Conservation (phyloP, 75 land plant genomes). For the Picea sitchensis region DNA sequence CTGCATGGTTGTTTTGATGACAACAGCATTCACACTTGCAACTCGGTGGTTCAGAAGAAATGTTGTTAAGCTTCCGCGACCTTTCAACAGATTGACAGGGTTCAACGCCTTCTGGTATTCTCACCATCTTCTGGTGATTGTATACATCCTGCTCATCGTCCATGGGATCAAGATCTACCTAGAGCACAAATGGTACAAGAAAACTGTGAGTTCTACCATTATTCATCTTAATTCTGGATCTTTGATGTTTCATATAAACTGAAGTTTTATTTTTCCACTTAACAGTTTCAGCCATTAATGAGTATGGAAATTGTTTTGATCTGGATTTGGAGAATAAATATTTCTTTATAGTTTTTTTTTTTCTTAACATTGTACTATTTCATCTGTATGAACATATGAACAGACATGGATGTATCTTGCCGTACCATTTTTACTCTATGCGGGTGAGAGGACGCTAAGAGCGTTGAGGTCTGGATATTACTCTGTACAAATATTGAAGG, state of each 20-base stretch:
- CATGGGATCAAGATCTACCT: slow-evolving; percentile 75
- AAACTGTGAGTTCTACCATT: slow-evolving; percentile 50
- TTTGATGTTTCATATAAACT: no score
- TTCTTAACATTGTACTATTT: no score
- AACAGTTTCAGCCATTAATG: no score
- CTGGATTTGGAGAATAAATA: no score
- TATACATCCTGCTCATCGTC: slow-evolving; percentile 66
- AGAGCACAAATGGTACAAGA: slow-evolving; percentile 52
- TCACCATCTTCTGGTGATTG: slow-evolving; percentile 81
- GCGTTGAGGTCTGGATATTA: slow-evolving; percentile 53
- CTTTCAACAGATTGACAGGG: slow-evolving; percentile 83
- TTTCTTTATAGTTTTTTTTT: no score
- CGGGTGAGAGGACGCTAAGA: slow-evolving; percentile 58
- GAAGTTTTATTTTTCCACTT: no score
- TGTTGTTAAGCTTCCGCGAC: slow-evolving; percentile 74
- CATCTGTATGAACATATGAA: neutral
- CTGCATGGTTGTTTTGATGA: slow-evolving; percentile 74
- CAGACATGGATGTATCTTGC: slow-evolving; percentile 94
- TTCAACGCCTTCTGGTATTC: slow-evolving; percentile 99
- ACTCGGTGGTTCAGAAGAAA: slow-evolving; percentile 61
- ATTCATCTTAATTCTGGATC: no score
- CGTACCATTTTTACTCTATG: slow-evolving; percentile 63
- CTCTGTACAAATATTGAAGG: slow-evolving; percentile 66
- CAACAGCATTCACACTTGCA: slow-evolving; percentile 70
- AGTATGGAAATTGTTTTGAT: no score